Evolutionary conservation across 176 grass and related monocot species (phyloP).

Genomic region (Musa troglodytarum): DNA sequence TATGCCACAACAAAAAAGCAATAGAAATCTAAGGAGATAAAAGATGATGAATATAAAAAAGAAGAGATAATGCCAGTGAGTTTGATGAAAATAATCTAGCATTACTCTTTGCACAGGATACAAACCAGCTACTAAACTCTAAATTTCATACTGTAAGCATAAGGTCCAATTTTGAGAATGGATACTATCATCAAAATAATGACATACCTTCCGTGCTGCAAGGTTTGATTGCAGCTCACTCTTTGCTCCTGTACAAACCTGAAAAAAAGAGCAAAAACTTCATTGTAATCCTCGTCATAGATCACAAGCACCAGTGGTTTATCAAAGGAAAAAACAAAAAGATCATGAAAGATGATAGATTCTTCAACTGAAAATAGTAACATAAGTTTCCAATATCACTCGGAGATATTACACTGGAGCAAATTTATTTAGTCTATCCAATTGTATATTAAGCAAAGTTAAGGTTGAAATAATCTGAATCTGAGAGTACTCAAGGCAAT

Average conservation of each 20-base stretch:
- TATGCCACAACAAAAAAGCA: background rate
- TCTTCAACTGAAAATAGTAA: background rate
- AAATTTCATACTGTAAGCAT: background rate
- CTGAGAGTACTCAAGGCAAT: no score
- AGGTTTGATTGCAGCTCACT: slow-evolving; percentile 86
- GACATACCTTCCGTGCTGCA: slow-evolving; percentile 73
- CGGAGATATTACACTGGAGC: no score
- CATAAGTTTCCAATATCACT: no score
- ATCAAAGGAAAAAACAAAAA: background rate
- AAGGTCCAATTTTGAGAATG: background rate
- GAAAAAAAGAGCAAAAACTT: background rate
- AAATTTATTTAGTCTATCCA: no score
- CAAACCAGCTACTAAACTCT: background rate
- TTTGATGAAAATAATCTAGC: no score
- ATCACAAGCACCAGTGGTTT: background rate
- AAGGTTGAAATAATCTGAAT: no score
- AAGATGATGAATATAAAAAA: background rate
- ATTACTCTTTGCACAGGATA: no score
- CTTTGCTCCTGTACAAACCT: slow-evolving; percentile 93
- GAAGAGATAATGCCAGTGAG: background rate
- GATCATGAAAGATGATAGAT: background rate
- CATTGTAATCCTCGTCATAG: background rate
- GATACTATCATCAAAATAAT: background rate
- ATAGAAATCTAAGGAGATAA: slow-evolving; percentile 6
- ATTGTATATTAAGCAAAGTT: no score